These are phyloP conservation scores for Prunus yedoensis DNA, from an alignment of 331 rosid genomes.

Conservation along the genomic window DNA sequence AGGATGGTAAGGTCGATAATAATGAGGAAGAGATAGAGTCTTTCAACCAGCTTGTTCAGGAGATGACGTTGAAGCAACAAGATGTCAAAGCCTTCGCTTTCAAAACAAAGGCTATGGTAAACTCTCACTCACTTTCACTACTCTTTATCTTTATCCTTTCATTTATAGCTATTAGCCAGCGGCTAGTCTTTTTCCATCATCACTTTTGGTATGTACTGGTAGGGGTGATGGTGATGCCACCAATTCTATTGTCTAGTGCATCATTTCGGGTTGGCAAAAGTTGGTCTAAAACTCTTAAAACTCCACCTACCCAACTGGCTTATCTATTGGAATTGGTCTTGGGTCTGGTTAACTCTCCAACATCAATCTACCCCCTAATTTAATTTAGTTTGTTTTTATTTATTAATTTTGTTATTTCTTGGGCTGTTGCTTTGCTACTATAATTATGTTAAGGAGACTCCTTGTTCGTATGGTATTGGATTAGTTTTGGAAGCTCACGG, in stretches of 20 bases:
- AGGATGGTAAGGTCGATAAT: constrained; percentile 34
- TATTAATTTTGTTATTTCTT: background rate
- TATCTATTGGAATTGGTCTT: background rate
- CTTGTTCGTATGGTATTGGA: background rate
- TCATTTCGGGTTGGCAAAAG: constrained; percentile 7
- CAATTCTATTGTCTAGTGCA: constrained; percentile 4
- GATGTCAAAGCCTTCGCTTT: constrained; percentile 79
- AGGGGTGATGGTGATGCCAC: background rate
- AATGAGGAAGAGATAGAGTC: constrained; percentile 54
- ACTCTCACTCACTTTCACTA: background rate
- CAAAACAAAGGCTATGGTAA: constrained; percentile 87
- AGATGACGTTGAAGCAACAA: constrained; percentile 51
- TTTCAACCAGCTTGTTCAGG: constrained; percentile 77
- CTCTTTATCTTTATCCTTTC: background rate
- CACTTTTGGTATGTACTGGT: constrained; percentile 3
- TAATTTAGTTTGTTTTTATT: no score
- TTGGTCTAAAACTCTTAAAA: background rate
- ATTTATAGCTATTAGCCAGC: background rate
- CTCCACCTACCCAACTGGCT: background rate
- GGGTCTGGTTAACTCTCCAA: background rate
- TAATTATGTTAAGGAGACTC: no score
- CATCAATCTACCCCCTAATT: background rate
- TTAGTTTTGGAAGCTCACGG: background rate
- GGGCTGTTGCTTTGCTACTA: no score
- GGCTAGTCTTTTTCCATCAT: constrained; percentile 6